Conservation (phyloP, 2,329 filamentous ascomycete species). For the Fusarium sp. region DNA sequence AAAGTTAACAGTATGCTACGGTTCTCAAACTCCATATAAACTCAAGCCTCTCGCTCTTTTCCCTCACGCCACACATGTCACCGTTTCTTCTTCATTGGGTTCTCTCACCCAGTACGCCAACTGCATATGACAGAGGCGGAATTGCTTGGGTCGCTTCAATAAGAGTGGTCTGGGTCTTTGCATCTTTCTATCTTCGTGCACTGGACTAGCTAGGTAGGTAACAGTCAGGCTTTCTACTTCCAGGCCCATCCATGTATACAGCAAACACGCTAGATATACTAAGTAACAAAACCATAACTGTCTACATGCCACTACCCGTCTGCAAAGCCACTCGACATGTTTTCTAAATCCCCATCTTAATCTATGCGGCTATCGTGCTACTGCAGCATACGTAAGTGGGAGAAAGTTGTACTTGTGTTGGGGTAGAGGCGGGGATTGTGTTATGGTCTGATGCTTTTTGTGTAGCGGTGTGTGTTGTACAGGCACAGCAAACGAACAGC, state of each 20-base stretch:
- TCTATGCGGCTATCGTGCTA: not conserved
- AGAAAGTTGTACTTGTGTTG: conserved; percentile 6
- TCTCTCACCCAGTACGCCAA: not conserved
- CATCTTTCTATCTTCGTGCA: not conserved
- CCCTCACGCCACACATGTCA: conserved; percentile 28
- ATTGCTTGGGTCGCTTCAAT: not conserved
- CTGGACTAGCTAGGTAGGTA: not conserved
- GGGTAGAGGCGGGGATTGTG: conserved; percentile 19
- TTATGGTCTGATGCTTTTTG: conserved; percentile 23
- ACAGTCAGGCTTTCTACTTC: not conserved
- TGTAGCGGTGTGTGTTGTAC: conserved; percentile 26
- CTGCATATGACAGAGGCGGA: not conserved
- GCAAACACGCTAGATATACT: not conserved
- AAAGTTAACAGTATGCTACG: not conserved
- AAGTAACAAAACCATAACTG: not conserved
- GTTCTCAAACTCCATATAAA: not conserved
- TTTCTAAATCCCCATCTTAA: not conserved
- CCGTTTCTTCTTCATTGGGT: conserved; percentile 10
- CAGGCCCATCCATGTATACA: not conserved
- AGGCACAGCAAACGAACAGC: conserved; percentile 1
- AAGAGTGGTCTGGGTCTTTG: not conserved
- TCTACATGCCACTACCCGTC: not conserved
- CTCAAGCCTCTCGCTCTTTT: not conserved
- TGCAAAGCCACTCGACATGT: not conserved
- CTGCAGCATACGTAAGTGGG: not conserved